phyloP scores from a whole-genome alignment of 192 early-diverging fungal species.

The Geranomyces michiganensis region DNA sequence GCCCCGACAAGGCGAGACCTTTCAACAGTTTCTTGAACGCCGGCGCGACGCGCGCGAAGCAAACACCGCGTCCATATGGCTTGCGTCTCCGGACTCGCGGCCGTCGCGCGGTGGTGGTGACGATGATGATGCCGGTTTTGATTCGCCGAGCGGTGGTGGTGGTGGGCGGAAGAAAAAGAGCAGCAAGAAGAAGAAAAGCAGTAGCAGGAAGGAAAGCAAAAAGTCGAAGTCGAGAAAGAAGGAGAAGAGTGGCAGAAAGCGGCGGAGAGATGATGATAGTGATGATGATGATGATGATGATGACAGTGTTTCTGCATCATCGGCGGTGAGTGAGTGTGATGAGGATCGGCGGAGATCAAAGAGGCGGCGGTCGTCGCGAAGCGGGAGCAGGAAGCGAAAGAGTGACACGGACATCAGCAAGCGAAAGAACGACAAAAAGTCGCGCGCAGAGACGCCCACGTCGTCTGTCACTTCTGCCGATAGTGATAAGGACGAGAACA shows the following conservation, averaged over 20 bases:
- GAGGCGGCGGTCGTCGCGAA: not conserved
- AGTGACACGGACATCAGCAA: not conserved
- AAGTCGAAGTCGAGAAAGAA: constrained; percentile 6
- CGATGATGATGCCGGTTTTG: not conserved
- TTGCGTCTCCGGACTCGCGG: constrained; percentile 44
- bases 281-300: too few relatives aligned
- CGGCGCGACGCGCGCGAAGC: constrained; percentile 42
- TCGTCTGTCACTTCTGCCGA: constrained; percentile 15
- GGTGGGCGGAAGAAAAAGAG: constrained; percentile 8
- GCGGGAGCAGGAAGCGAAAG: not conserved
- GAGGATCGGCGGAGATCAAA: constrained; percentile 17
- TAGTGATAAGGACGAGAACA: not conserved
- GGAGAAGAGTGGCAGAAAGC: not conserved
- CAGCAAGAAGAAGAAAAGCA: too few relatives aligned
- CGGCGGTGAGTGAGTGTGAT: constrained; percentile 23
- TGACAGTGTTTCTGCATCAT: too few relatives aligned
- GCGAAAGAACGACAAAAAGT: constrained; percentile 18
- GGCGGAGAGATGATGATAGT: not conserved
- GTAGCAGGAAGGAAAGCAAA: too few relatives aligned
- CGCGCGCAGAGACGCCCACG: constrained; percentile 5
- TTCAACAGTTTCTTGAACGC: constrained; percentile 33
- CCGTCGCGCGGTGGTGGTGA: not conserved
- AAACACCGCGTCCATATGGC: constrained; percentile 46
- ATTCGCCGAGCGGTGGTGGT: too few relatives aligned
- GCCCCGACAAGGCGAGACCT: constrained; percentile 22